phyloP scores from a whole-genome alignment of 768 basidiomycete genomes.

The Lactifluus hygrophoroides region DNA sequence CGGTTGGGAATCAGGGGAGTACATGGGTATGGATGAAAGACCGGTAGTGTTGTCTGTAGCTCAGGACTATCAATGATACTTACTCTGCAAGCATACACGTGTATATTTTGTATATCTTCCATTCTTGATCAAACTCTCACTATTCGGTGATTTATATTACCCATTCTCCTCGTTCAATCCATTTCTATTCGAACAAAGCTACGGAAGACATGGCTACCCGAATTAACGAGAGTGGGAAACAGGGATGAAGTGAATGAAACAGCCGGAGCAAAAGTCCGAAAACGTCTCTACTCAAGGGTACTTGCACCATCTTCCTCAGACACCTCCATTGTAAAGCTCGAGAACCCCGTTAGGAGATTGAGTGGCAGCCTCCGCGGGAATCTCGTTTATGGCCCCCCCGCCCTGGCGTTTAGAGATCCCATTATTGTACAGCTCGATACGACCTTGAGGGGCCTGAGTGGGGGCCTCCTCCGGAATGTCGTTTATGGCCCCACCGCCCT shows the following conservation, averaged over 20 bases:
- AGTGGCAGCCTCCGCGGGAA: constrained; percentile 23
- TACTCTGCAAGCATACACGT: too few relatives aligned
- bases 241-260: background rate
- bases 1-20: constrained; percentile 12
- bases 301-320: background rate
- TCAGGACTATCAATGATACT: too few relatives aligned
- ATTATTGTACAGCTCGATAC: background rate
- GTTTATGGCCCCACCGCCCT: constrained; percentile 14
- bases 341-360: constrained; percentile 19
- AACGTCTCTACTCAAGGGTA: background rate
- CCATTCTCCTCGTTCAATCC: background rate
- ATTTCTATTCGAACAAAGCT: constrained; percentile 1
- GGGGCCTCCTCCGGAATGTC: constrained; percentile 24
- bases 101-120: background rate
- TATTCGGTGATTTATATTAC: background rate
- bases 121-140: background rate
- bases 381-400: constrained; percentile 16
- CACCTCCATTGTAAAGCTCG: background rate
- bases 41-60: background rate
- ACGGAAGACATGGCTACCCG: constrained; percentile 5
- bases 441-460: constrained; percentile 10
- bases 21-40: constrained; percentile 16
- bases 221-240: background rate
- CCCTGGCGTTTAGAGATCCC: background rate
- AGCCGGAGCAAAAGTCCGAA: background rate